phyloP scores from a whole-genome alignment of 345 rosid genomes.

The Salix brachista region DNA sequence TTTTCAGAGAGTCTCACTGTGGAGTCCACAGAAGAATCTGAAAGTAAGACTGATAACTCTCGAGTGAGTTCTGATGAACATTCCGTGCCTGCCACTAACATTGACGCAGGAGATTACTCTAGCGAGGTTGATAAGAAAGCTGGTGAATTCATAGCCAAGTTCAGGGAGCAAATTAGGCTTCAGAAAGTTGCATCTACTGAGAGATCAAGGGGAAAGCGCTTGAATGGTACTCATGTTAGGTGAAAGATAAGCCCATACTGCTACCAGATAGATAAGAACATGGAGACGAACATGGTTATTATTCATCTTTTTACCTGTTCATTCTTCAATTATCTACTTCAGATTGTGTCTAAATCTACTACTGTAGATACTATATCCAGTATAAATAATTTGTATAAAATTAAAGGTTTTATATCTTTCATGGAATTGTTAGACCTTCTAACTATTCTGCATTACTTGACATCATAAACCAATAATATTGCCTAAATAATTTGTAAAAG shows the following conservation, averaged over 20 bases:
- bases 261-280: background rate
- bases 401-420: background rate
- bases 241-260: background rate
- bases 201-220: slow-evolving; percentile 43
- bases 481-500: background rate
- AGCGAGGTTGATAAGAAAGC: slow-evolving; percentile 90
- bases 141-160: slow-evolving; percentile 87
- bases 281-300: background rate
- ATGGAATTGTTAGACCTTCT: background rate
- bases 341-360: background rate
- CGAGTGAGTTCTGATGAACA: slow-evolving; percentile 30
- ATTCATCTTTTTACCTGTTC: background rate
- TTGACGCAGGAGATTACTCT: slow-evolving; percentile 39
- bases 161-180: slow-evolving; percentile 77
- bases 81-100: background rate
- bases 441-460: background rate
- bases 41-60: slow-evolving; percentile 23
- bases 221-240: slow-evolving; percentile 23
- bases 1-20: slow-evolving; percentile 8
- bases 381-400: too few relatives aligned
- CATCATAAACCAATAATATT: background rate
- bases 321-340: background rate
- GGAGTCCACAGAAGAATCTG: slow-evolving; percentile 18
- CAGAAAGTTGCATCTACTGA: slow-evolving; percentile 61
- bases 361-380: background rate